Conservation (phyloP, 1,284 basidiomycete genomes). For the Naganishia albida region DNA sequence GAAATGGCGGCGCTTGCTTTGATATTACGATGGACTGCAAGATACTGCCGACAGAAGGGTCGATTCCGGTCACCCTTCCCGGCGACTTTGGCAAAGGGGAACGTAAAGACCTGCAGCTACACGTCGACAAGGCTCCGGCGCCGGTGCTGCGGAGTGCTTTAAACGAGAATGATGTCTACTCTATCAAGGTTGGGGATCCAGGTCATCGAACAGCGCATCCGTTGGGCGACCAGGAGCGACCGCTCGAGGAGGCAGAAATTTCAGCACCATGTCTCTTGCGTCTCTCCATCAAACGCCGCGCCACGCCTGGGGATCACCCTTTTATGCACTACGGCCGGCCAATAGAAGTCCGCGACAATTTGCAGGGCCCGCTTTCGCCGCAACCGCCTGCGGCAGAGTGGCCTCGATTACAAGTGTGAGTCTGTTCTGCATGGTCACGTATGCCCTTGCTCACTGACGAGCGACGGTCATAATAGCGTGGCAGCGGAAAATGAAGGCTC, state of each 20-base stretch:
- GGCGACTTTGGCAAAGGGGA: not conserved
- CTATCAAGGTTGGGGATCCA: constrained; percentile 4
- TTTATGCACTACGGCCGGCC: constrained; percentile 21
- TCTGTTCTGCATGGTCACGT: not conserved
- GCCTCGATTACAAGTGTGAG: constrained; percentile 19
- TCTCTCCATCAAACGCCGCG: constrained; percentile 1
- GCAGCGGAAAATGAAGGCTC: not conserved
- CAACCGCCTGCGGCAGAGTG: not conserved
- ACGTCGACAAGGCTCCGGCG: constrained; percentile 20
- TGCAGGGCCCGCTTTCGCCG: constrained; percentile 6
- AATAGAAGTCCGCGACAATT: constrained; percentile 18
- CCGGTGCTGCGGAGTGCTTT: constrained; percentile 19
- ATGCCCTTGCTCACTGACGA: not conserved
- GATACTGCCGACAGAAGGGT: not conserved
- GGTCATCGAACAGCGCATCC: not conserved
- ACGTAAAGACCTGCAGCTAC: not conserved
- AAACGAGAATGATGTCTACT: constrained; percentile 25
- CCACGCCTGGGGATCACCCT: constrained; percentile 11
- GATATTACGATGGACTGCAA: constrained; percentile 10
- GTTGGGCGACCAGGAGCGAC: not conserved
- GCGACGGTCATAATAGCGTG: not conserved
- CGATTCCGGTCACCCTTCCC: not conserved
- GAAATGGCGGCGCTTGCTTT: constrained; percentile 6
- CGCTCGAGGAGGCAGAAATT: not conserved
- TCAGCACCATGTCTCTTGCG: constrained; percentile 1